Evolutionary conservation across 768 basidiomycete genomes (phyloP), one percentile per base, ranked within the genome.

Genomic region (Phylloporus arenicola): DNA sequence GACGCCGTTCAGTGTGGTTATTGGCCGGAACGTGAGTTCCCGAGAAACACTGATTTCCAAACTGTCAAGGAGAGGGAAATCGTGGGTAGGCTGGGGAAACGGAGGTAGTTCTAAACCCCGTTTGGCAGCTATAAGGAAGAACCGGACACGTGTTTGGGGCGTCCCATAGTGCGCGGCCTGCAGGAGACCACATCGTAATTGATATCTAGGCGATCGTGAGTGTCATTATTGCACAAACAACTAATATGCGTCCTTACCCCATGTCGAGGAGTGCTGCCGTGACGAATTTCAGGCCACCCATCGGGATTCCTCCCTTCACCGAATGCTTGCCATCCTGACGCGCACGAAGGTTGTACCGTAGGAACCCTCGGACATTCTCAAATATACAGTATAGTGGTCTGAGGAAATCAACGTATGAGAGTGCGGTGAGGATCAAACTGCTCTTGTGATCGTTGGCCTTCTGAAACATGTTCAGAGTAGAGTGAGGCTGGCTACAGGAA

Each of bases 201-300:
- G 75, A 53, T 77, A 77, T 34, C 75, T 78, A 39, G 25, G 17
- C 11, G 20, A 14, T 22, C 17, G 37, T 39, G 41, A 27, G 19
- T 19, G 20, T 43, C 37, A 24, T 27, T 34, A 24, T 16, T 24
- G 8, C 2, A 29, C 20, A 8, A 24, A 52, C 7, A n/a, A n/a
- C n/a, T n/a, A 0, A 20, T 43, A 39, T 30, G 27, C 0, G n/a
- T 14, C 33, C 71, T 46, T 63, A 89, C 88, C 75, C 75, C 78
- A 92, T 80, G 27, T 82, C 78, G 4, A 83, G 58, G 53, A 92
- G 60, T 0, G 80, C 78, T 4, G 81, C 70, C 0, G 81, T 60
- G 17, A 89, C 59, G 16, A 91, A 73, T 62, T 88, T 90, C 1
- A 91, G 59, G 0, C 86, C 86, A 7, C 90, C 89, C 75, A 80